Evolutionary conservation across 2,329 filamentous ascomycete genomes (phyloP), one percentile per base, ranked within the genome.

Genomic region (Bertia moriformis): DNA sequence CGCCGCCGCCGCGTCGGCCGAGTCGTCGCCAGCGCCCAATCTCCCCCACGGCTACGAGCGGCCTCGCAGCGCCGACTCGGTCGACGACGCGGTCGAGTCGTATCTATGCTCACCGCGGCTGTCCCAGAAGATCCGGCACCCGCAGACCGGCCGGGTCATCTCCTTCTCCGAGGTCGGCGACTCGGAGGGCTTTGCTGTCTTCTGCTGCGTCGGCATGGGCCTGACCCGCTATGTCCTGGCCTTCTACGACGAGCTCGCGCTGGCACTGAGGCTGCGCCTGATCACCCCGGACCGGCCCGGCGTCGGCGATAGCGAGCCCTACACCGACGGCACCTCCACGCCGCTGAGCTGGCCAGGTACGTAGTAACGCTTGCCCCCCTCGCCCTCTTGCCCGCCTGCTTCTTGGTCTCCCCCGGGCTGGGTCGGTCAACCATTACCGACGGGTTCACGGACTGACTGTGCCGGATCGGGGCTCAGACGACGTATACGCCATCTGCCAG

Each of bases 121-220:
- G 40, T 93, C 85, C 3, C 88, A 94, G 51, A 93, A 82, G 58
- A 85, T 96, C 39, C 69, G 70, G 17, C 85, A 95, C 57, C 86
- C 87, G 1, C 79, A 84, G 42, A 93, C 84, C 0, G 87, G 88
- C 1, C 77, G 91, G 14, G 69, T 82, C 3, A 95, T 98, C 47
- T 93, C 87, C 1, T 98, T 95, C 52, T 96, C 89, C 0, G 91
- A 98, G 56, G 91, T 98, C 2, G 91, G 91, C 13, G 88, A 96
- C 55, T 78, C 88, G 0, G 76, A 89, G 33, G 91, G 91, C 1
- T 89, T 82, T 47, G 89, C 87, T 2, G 85, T 98, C 2, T 88
- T 98, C 48, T 93, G 91, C 54, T 98, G 91, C 51, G 87, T 98
- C 2, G 91, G 91, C 15, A 98, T 98, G 91, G 91, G 91, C 0